Evolutionary conservation across 2,329 filamentous ascomycete genomes (phyloP).

Genomic region (Aspergillus sp.): DNA sequence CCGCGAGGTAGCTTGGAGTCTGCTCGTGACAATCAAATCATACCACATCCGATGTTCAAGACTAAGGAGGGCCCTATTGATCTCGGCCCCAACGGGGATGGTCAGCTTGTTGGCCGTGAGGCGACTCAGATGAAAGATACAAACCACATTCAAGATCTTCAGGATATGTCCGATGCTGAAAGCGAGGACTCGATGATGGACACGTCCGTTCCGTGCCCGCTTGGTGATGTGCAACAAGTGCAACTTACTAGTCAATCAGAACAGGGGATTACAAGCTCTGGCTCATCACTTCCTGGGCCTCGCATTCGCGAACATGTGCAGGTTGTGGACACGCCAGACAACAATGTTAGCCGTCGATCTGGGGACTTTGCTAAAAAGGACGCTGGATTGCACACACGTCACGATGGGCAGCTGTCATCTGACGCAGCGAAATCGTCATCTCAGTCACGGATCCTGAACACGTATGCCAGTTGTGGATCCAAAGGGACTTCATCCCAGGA

Average conservation of each 20-base stretch:
- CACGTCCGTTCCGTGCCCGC: conserved; percentile 34
- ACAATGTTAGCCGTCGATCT: conserved; percentile 11
- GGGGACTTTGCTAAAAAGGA: conserved; percentile 1
- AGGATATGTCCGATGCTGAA: conserved; percentile 21
- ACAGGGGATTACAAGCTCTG: conserved; percentile 25
- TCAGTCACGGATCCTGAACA: conserved; percentile 37
- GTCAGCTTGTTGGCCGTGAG: not conserved
- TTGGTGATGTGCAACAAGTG: conserved; percentile 27
- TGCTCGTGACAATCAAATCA: not conserved
- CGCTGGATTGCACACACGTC: not conserved
- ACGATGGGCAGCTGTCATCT: conserved; percentile 22
- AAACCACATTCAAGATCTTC: not conserved
- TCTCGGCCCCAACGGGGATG: not conserved
- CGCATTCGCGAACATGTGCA: conserved; percentile 28
- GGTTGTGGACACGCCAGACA: conserved; percentile 34
- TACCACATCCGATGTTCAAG: not conserved
- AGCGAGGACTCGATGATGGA: conserved; percentile 41
- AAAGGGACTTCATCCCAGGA: conserved; percentile 22
- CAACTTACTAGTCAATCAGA: conserved; percentile 27
- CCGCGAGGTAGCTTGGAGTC: not conserved
- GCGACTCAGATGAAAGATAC: not conserved
- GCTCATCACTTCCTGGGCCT: conserved; percentile 21
- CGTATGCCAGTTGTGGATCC: conserved; percentile 28
- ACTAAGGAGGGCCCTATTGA: not conserved
- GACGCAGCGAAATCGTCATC: conserved; percentile 33